phyloP scores from a whole-genome alignment of 352 stramenopile genomes.

The Phytophthora cactorum region DNA sequence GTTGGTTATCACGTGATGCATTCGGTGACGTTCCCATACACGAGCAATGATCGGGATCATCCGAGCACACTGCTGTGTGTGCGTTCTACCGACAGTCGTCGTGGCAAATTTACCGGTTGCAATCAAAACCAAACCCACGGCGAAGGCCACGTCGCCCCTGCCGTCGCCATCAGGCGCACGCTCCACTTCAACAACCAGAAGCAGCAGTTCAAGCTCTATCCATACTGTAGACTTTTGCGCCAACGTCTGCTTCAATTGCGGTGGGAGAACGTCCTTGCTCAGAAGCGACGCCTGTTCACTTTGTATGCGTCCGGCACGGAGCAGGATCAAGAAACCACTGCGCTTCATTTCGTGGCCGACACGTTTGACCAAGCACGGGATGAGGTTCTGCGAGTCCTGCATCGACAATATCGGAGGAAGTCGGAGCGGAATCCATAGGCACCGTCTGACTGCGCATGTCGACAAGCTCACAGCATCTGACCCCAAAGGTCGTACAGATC shows the following conservation, averaged over 20 bases:
- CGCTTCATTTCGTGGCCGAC: constrained; percentile 21
- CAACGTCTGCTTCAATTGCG: constrained; percentile 29
- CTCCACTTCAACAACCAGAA: constrained; percentile 11
- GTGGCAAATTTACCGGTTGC: no score
- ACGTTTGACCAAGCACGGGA: constrained; percentile 23
- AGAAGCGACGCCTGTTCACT: constrained; percentile 30
- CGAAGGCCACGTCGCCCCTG: no score
- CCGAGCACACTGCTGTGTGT: no score
- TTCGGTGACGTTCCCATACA: no score
- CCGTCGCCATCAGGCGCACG: neutral
- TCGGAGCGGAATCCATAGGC: constrained; percentile 5
- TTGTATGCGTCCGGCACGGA: constrained; percentile 31
- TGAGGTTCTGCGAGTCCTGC: constrained; percentile 24
- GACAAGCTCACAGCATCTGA: neutral
- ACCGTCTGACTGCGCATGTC: constrained; percentile 20
- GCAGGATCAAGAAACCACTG: constrained; percentile 30
- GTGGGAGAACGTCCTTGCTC: constrained; percentile 7
- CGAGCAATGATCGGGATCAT: no score
- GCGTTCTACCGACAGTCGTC: no score
- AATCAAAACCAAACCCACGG: no score
- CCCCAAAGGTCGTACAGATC: no score
- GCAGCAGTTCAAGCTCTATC: constrained; percentile 24
- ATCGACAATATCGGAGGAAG: constrained; percentile 14
- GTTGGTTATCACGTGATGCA: no score
- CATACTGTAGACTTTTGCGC: constrained; percentile 1